Evolutionary conservation across 805 yeast species (phyloP).

Genomic region (Ogataea ganodermae): DNA sequence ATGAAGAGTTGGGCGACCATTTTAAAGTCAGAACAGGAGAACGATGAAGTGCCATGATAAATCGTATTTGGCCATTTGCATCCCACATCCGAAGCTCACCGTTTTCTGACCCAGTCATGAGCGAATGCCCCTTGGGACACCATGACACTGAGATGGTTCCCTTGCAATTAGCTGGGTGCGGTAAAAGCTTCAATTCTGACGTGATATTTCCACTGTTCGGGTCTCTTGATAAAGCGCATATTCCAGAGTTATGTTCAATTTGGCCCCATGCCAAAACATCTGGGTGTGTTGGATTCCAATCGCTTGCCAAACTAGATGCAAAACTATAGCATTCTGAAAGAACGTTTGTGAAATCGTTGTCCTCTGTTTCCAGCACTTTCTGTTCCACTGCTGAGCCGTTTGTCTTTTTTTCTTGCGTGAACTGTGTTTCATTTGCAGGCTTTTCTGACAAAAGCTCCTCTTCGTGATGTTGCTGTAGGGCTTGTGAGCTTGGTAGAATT

Average conservation of each 20-base stretch:
- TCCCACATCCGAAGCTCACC: conserved; percentile 86
- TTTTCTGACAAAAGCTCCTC: neutral
- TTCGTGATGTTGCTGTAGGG: neutral
- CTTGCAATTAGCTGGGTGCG: conserved; percentile 27
- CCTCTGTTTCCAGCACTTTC: conserved; percentile 1
- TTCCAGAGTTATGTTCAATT: conserved; percentile 29
- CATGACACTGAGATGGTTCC: conserved; percentile 46
- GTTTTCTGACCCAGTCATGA: conserved; percentile 63
- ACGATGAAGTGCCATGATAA: conserved; percentile 53
- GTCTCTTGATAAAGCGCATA: conserved; percentile 27
- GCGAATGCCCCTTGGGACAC: conserved; percentile 64
- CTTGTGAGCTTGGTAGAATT: conserved; percentile 8
- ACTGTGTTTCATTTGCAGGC: neutral
- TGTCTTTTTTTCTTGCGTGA: neutral
- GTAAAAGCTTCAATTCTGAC: conserved; percentile 21
- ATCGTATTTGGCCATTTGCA: conserved; percentile 63
- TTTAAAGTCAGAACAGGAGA: conserved; percentile 54
- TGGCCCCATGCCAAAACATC: conserved; percentile 57
- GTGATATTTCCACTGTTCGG: conserved; percentile 15
- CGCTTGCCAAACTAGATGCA: conserved; percentile 46
- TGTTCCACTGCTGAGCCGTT: neutral
- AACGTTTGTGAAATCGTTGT: conserved; percentile 37
- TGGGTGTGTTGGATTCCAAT: conserved; percentile 57
- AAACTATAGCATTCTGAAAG: conserved; percentile 42
- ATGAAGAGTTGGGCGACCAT: conserved; percentile 62